phyloP scores from a whole-genome alignment of 164 flowering plant species.

The Berberis vulgaris region DNA sequence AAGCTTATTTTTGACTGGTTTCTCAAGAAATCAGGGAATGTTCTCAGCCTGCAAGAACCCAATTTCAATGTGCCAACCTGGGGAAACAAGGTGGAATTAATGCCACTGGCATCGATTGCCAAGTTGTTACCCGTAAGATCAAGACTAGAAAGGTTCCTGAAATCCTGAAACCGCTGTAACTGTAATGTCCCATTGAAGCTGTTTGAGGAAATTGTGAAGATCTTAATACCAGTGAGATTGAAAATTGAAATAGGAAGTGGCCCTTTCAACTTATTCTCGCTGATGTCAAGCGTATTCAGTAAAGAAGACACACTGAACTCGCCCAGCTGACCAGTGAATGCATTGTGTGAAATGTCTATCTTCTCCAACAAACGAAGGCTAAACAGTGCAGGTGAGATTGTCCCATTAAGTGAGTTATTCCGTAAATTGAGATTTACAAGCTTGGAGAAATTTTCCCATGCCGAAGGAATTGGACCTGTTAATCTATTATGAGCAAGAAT shows the following conservation, averaged over 20 bases:
- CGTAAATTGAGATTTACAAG: slow-evolving; percentile 23
- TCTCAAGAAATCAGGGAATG: slow-evolving; percentile 26
- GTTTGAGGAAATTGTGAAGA: slow-evolving; percentile 26
- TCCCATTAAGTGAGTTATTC: slow-evolving; percentile 28
- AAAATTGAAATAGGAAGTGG: slow-evolving; percentile 23
- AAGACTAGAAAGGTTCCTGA: slow-evolving; percentile 19
- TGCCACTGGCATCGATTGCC: neutral
- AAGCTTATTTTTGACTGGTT: slow-evolving; percentile 15
- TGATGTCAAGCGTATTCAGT: slow-evolving; percentile 13
- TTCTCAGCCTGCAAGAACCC: slow-evolving; percentile 29
- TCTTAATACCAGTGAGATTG: slow-evolving; percentile 1
- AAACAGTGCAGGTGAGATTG: slow-evolving; percentile 32
- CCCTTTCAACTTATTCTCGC: slow-evolving; percentile 27
- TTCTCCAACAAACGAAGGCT: slow-evolving; percentile 21
- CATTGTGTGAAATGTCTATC: slow-evolving; percentile 23
- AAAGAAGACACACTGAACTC: slow-evolving; percentile 15
- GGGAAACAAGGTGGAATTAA: slow-evolving; percentile 11
- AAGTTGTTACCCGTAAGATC: slow-evolving; percentile 31
- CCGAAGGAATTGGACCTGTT: slow-evolving; percentile 20
- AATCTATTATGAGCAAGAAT: slow-evolving; percentile 22
- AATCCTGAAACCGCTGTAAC: slow-evolving; percentile 4
- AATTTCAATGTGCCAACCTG: slow-evolving; percentile 23
- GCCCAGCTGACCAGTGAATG: slow-evolving; percentile 19
- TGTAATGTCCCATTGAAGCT: slow-evolving; percentile 23
- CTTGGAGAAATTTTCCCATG: slow-evolving; percentile 14